Evolutionary conservation across 2,329 filamentous ascomycete species (phyloP), one percentile per base, ranked within the genome.

Genomic region (Colletotrichum navitas): DNA sequence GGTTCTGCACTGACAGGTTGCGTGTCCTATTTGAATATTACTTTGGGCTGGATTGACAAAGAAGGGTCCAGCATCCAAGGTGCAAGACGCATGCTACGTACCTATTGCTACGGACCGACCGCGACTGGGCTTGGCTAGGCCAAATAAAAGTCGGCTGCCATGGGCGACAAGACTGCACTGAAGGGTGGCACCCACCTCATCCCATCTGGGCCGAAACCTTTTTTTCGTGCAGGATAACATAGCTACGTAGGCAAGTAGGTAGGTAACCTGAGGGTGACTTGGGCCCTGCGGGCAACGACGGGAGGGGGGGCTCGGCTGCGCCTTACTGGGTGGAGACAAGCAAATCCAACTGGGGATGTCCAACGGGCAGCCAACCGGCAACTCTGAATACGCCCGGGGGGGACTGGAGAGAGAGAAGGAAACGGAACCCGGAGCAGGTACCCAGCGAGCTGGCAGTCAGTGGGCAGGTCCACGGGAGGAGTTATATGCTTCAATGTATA

Each of bases 271-370:
- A 68, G 68, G 51, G 45, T 51, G 52, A 67, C 7, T 51, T 70
- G 47, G 67, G 39, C 43, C 34, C 8, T 14, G 58, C 58, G 24
- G 58, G 58, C 64, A 63, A 63, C 14, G 65, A 63, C 58, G 52
- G 52, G 65, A 29, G 29, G 41, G 45, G 52, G 29, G 45, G 52
- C 64, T 71, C 58, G 64, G 52, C 64, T 71, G 68, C 64, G 68
- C 68, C 65, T 63, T 68, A 64, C 65, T 71, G 68, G 51, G 65
- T 68, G 68, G 68, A 47, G 43, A 52, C 41, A 24, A 26, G 54
- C 65, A 63, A 41, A 68, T 54, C 59, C 43, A 43, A 32, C 59
- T 54, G 54, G 68, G 65, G 52, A 18, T 26, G 39, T 32, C 59
- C 10, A 63, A 59, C 59, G 59, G 36, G 45, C 45, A 59, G 66